Evolutionary conservation across 495 filamentous ascomycete genomes (phyloP), one percentile per base, ranked within the genome.

Genomic region (Cladorrhinum samala): DNA sequence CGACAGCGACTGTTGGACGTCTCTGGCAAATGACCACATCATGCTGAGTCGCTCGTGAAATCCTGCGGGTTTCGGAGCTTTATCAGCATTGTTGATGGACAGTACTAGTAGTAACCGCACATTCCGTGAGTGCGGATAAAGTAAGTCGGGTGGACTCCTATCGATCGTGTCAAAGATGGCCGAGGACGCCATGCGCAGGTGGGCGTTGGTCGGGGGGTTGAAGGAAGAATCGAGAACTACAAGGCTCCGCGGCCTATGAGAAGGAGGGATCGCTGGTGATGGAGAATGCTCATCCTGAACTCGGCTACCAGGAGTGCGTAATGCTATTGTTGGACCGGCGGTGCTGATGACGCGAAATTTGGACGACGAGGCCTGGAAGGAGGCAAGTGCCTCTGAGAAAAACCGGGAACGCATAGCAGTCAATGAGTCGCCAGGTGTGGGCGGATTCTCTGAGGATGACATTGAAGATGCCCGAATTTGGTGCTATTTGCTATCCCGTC

Each of bases 141-240:
- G n/a, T n/a, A n/a, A n/a, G 2, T 50, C 57, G 23, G 27, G 60
- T 9, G 14, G 13, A 11, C 20, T 2, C 1, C 33, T 19, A 5
- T 20, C 38, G 2, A 44, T 24, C 13, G 46, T 23, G 1, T 49
- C 58, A 19, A 60, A 59, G 36, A 77, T 67, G n/a, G 71, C 62
- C 18, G 66, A 65, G 19, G 74, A 72, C 2, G 83, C 87, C 64
- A 97, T 89, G 46, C 74, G 75, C 47, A 87, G 76, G 66, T 96
- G 92, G 9, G 92, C 92, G 36, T 78, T 73, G 2, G 90, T 92
- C 9, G 92, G 92, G 14, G 92, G 92, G 63, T 97, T 97, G 80
- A 95, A 97, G 51, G 87, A 92, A 2, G 91, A 94, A 68, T 97
- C 92, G 59, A 97, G 83, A 56, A 97, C 82, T 67, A 91, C 85